A percentile compares a stretch with the other conserved stretches of the same genome.
Evolutionary conservation across 352 stramenopile genomes (phyloP).

Genomic region (Globisporangium paddicum): DNA sequence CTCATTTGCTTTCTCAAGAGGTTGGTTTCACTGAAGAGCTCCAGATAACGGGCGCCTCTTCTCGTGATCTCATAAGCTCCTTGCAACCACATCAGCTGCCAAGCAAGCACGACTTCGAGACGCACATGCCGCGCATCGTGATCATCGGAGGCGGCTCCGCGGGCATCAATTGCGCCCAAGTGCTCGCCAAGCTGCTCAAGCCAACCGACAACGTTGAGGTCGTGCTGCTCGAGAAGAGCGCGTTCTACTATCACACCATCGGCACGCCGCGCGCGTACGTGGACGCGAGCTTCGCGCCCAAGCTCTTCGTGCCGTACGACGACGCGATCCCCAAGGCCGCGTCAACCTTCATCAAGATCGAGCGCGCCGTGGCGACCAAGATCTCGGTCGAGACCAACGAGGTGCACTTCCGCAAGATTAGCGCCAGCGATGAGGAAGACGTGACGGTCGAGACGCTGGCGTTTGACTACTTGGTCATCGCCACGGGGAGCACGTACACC

Average conservation of each 20-base stretch:
- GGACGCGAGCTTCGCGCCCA: conserved; percentile 34
- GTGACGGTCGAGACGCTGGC: conserved; percentile 24
- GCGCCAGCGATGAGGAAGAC: conserved; percentile 22
- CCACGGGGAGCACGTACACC: conserved; percentile 55
- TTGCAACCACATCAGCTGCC: not conserved
- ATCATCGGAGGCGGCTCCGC: conserved; percentile 48
- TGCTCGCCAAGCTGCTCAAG: conserved; percentile 28
- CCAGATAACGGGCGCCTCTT: not conserved
- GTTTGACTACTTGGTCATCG: conserved; percentile 61
- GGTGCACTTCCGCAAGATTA: conserved; percentile 31
- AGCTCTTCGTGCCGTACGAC: conserved; percentile 57
- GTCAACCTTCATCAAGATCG: conserved; percentile 31
- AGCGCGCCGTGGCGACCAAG: conserved; percentile 34
- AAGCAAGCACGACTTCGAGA: not conserved
- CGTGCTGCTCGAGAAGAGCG: conserved; percentile 53
- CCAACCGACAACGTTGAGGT: conserved; percentile 31
- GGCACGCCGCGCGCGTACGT: conserved; percentile 38
- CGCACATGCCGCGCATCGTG: conserved; percentile 38
- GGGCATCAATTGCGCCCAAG: conserved; percentile 37
- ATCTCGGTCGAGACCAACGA: conserved; percentile 30
- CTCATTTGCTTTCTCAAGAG: too few species aligned
- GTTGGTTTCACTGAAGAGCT: not conserved
- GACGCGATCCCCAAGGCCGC: conserved; percentile 32
- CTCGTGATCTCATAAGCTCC: not conserved
- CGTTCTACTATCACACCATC: conserved; percentile 45